Base-by-base conservation (phyloP, 345 rosid species). In the Linum tenue region DNA sequence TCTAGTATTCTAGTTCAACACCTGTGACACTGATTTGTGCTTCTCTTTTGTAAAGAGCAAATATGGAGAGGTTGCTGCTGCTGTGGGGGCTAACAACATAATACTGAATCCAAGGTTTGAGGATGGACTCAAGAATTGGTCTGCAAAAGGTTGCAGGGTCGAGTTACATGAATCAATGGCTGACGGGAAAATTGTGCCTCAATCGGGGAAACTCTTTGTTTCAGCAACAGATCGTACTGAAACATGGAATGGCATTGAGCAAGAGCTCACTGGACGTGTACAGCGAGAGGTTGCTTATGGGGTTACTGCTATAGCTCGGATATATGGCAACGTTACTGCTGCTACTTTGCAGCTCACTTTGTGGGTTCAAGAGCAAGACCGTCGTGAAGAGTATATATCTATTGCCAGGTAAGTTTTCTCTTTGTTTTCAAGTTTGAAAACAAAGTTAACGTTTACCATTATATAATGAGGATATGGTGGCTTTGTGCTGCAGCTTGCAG, bases 71-170 rank as follows among this genome's bases (percentile, higher is more conserved):
- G 53, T 48, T 48, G 53, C 2, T 48, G 53, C 53, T 48, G 53
- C 53, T 48, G 64, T n/a, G 40, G 43, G 7, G 10, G 64, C 39
- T 10, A 39, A 40, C n/a, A 22, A 16, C 51, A 62, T 62, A 11
- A 15, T 62, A 62, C 42, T 62, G 51, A 62, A 62, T 39, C 64
- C 64, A 2, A 62, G 43, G 14, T 62, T 62, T 43, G 64, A 62
- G 64, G 64, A 62, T 40, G 64, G 64, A 15, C 64, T 62, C 16
- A 16, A 62, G 31, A 62, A 62, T 41, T 62, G 64, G 64, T 12
- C 64, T 5, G 64, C 31, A 1, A 62, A 39, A 41, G 64, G 64
- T 7, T 62, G 64, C 50, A 62, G n/a, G 64, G 6, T 62, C 17
- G 64, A 62, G 42, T 17, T 62, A 41, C 64, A 62, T 22, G 64